Percentiles rank a stretch among this genome's conserved stretches.
These are phyloP conservation scores for Naganishia onofrii DNA, from an alignment of 768 basidiomycete species.

Conservation along the genomic window DNA sequence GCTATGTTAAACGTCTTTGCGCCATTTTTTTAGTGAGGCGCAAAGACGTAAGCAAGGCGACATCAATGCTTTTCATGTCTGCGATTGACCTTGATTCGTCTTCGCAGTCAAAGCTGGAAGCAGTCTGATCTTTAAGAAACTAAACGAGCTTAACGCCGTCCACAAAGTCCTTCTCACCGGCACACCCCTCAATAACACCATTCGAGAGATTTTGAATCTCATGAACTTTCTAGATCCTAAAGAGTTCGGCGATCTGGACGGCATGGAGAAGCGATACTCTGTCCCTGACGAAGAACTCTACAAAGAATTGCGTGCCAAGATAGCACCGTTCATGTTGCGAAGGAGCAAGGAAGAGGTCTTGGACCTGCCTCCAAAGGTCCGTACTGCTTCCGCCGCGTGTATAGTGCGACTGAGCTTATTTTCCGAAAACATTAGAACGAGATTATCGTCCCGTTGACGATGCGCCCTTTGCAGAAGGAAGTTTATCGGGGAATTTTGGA, in stretches of 20 bases:
- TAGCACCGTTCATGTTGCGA: slow-evolving; percentile 85
- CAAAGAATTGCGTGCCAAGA: slow-evolving; percentile 69
- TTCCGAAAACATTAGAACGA: slow-evolving; percentile 42
- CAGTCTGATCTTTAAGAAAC: slow-evolving; percentile 73
- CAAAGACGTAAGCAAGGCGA: slow-evolving; percentile 66
- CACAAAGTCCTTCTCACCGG: slow-evolving; percentile 90
- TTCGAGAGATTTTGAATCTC: slow-evolving; percentile 91
- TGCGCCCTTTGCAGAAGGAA: slow-evolving; percentile 80
- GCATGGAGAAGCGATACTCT: slow-evolving; percentile 69
- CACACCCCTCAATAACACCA: slow-evolving; percentile 96
- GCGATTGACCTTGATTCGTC: slow-evolving; percentile 30
- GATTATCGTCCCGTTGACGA: slow-evolving; percentile 72
- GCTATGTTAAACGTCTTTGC: too few species aligned
- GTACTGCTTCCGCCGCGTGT: slow-evolving; percentile 14
- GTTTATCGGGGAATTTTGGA: slow-evolving; percentile 82
- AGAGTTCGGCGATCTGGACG: slow-evolving; percentile 72
- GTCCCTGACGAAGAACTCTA: slow-evolving; percentile 70
- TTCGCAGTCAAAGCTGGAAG: slow-evolving; percentile 74
- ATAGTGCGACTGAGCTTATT: slow-evolving; percentile 4
- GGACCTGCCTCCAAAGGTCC: slow-evolving; percentile 78
- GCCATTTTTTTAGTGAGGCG: slow-evolving; percentile 59
- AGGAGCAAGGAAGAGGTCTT: slow-evolving; percentile 91
- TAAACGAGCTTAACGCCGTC: slow-evolving; percentile 71
- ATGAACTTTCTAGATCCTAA: slow-evolving; percentile 76
- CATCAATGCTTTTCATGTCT: background rate